Conservation (phyloP, 2,329 filamentous ascomycete genomes). For the Gaeumannomyces tritici region DNA sequence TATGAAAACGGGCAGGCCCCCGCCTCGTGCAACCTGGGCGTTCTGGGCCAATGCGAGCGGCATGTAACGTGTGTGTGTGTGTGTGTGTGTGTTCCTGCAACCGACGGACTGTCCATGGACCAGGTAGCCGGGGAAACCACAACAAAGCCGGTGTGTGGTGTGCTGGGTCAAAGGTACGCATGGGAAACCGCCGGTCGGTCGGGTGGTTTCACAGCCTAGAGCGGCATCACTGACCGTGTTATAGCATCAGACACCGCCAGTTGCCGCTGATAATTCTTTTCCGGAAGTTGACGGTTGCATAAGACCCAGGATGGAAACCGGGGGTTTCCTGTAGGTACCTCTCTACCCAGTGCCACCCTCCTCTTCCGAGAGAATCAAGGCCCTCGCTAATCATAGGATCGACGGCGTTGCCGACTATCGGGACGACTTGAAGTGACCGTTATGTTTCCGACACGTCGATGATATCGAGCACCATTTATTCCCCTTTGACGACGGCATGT, state of each 20-base stretch:
- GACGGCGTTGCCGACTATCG: not conserved
- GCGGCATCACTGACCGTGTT: not conserved
- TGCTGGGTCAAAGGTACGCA: not conserved
- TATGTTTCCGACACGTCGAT: too few species aligned
- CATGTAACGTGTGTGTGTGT: not conserved
- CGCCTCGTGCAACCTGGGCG: not conserved
- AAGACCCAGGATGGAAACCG: too few species aligned
- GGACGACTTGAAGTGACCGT: too few species aligned
- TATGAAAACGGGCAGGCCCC: not conserved
- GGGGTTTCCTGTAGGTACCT: too few species aligned
- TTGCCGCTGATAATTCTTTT: not conserved
- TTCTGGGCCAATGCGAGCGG: not conserved
- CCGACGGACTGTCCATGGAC: not conserved
- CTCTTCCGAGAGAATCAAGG: not conserved
- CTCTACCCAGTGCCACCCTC: too few species aligned
- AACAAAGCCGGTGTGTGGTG: not conserved
- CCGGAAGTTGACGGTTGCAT: too few species aligned
- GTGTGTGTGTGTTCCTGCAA: not conserved
- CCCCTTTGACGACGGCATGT: not conserved
- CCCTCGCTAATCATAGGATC: not conserved
- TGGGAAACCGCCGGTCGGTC: not conserved
- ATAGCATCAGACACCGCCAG: not conserved
- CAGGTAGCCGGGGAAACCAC: not conserved
- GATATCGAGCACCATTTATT: not conserved
- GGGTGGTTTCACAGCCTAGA: not conserved